These are phyloP conservation scores for Salix viminalis DNA, from an alignment of 345 rosid species.

Conservation along the genomic window DNA sequence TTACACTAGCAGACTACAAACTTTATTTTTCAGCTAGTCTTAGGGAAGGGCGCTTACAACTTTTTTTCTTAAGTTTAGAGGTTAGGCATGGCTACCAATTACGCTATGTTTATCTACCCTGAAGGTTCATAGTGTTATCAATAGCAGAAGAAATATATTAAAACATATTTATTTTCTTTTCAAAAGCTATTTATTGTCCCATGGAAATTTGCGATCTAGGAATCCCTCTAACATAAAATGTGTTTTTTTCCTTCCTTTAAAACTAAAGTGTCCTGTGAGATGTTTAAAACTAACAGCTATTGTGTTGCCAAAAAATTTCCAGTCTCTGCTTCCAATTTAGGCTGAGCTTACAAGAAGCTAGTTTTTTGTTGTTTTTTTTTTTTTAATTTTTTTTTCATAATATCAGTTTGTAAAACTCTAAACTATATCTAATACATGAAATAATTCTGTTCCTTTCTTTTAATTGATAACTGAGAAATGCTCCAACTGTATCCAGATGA, in stretches of 20 bases:
- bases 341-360: background rate
- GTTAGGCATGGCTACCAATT: background rate
- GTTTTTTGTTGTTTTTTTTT: too few species aligned
- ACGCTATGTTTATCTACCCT: background rate
- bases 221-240: background rate
- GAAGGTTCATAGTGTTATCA: background rate
- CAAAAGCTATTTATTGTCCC: background rate
- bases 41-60: background rate
- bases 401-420: too few species aligned
- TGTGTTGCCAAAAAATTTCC: background rate
- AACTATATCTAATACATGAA: background rate
- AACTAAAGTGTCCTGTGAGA: background rate
- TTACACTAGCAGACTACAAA: background rate
- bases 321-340: too few species aligned
- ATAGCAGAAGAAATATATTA: background rate
- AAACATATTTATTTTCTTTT: background rate
- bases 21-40: background rate
- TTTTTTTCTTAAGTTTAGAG: background rate
- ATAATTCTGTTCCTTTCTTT: background rate
- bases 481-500: background rate
- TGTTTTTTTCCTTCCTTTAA: background rate
- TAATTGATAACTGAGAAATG: background rate
- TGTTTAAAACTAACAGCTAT: background rate
- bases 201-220: background rate
- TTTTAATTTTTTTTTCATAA: background rate